phyloP scores from a whole-genome alignment of 2,329 filamentous ascomycete species.

The Talaromyces islandicus region DNA sequence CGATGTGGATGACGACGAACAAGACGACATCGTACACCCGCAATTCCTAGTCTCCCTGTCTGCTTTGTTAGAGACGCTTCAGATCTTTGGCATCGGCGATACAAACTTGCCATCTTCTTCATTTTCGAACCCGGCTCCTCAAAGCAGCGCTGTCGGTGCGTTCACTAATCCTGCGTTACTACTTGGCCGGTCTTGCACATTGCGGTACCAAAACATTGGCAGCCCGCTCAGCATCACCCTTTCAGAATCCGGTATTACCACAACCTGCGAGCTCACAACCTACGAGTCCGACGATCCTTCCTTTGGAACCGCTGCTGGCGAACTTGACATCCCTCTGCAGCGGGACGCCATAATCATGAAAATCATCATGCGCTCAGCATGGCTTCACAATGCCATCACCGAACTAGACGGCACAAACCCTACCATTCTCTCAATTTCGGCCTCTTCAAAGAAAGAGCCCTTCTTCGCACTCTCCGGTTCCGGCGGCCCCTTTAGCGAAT shows the following conservation, averaged over 20 bases:
- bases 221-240: conserved; percentile 78
- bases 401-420: conserved; percentile 62
- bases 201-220: conserved; percentile 70
- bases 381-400: conserved; percentile 46
- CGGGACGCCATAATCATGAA: conserved; percentile 77
- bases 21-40: conserved; percentile 43
- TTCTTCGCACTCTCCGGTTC: conserved; percentile 68
- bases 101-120: conserved; percentile 54
- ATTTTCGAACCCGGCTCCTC: conserved; percentile 75
- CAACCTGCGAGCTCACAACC: conserved; percentile 82
- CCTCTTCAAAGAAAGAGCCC: conserved; percentile 55
- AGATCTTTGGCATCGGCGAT: conserved; percentile 81
- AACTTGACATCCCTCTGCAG: conserved; percentile 69
- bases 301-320: conserved; percentile 18
- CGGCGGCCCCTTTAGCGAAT: conserved; percentile 54
- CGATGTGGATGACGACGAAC: conserved; percentile 15
- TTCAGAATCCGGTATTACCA: conserved; percentile 79
- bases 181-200: conserved; percentile 76
- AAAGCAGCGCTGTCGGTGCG: conserved; percentile 52
- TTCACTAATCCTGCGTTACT: conserved; percentile 80
- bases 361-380: conserved; percentile 74
- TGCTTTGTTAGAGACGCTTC: conserved; percentile 84
- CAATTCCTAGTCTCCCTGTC: conserved; percentile 82
- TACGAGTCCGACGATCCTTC: conserved; percentile 76
- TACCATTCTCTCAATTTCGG: conserved; percentile 62